Base-by-base conservation (phyloP, 208 protist genomes). In the Leishmania guyanensis region DNA sequence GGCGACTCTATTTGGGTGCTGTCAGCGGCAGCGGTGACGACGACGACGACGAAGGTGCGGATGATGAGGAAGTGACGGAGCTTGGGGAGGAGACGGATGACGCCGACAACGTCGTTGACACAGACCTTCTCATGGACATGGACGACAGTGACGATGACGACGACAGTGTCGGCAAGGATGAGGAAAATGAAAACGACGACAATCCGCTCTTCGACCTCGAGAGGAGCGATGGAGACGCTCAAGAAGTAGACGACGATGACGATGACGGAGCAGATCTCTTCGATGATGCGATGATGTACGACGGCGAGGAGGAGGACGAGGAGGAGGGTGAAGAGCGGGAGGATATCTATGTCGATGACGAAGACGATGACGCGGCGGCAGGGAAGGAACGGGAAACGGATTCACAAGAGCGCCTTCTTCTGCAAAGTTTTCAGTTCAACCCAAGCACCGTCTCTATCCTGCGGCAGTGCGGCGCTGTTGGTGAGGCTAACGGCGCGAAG, bases 401-500 rank as follows among this genome's bases (percentile, higher is more conserved):
- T 26, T 84, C 73, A 58, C 78, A 80, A 70, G 79, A 72, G 72
- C 75, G 58, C 6, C 74, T 86, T 26, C 79, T 89, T 3, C 81
- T 92, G 64, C 81, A 84, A 46, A 56, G 66, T 3, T 92, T 88
- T 43, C 29, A 80, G 33, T 51, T 89, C 20, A 62, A 66, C 69
- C 89, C 90, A 39, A 92, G 86, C 48, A 85, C 82, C 54, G 22
- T 89, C 39, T 71, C 77, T 50, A 82, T 86, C 29, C 74, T 88
- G 46, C 75, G 78, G 53, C 91, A 92, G 70, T 94, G 92, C 79
- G 86, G 93, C 78, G 43, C 81, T 46, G 88, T 90, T 60, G 75
- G 69, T 26, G 39, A 5, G 51, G 70, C 10, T 20, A 73, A 17
- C 54, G 29, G 33, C 56, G 65, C 39, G 46, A n/a, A 73, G 68